Base-by-base conservation (phyloP, 1,284 basidiomycete species). In the Austroboletus sp. region DNA sequence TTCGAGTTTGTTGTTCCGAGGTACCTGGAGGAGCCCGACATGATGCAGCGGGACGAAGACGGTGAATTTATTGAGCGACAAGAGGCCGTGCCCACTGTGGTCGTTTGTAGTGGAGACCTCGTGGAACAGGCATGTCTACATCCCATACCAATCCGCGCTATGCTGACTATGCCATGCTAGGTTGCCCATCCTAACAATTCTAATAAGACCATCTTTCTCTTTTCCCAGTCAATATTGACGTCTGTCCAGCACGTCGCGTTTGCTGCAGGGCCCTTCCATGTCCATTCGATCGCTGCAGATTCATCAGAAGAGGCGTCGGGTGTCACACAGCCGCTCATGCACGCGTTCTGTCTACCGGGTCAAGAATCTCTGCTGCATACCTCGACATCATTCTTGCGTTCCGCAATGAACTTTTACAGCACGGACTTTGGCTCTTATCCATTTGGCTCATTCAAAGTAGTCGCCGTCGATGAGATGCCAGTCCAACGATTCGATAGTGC, bases 401-500 rank as follows among this genome's bases (percentile, higher is more conserved):
- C 84, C 19, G 90, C 94, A 6, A 92, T 98, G 85, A 83, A 80
- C 55, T 97, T 90, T 67, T 96, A 89, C 66, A 80, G 84, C 15
- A 83, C 85, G 17, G 93, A 97, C 63, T 96, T 87, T 57, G 95
- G 94, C 25, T 95, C 93, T 2, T 99, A 97, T 64, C 96, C 96
- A 1, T 98, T 94, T 65, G 81, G 85, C 17, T 95, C 94, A 33
- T 92, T 89, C 76, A 97, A 97, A 62, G 66, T 96, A 49, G 89
- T 95, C n/a, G 96, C 97, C 58, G 89, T 99, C 47, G 89, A 97
- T 48, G 86, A 94, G 53, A 74, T 94, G 51, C 80, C 87, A 1
- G 71, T 75, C 9, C 81, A 83, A 52, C 80, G 88, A 44, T 87
- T 89, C 53, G 89, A 92, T 53, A 82, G 85, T 32, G 86, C 93